Evolutionary conservation across 2,329 filamentous ascomycete genomes (phyloP).

Genomic region (Alternaria alternata): DNA sequence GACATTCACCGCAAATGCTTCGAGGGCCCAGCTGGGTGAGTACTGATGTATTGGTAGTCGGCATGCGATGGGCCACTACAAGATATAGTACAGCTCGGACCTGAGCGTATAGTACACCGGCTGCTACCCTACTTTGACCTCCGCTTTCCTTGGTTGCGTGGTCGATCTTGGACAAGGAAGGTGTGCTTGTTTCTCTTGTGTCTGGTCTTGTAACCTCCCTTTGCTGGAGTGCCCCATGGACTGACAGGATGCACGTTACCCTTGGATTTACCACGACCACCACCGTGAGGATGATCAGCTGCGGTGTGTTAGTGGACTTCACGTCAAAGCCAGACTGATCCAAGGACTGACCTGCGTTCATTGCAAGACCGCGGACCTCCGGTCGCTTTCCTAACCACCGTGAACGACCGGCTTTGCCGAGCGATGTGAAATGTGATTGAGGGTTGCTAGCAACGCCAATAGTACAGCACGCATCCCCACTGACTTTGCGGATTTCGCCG

Average conservation of each 20-base stretch:
- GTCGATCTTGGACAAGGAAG: constrained; percentile 83
- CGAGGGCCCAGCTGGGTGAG: not conserved
- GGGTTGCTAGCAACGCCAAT: constrained; percentile 94
- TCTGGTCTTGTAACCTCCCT: constrained; percentile 91
- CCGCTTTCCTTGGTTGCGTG: constrained; percentile 91
- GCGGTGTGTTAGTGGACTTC: constrained; percentile 25
- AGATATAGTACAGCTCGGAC: constrained; percentile 32
- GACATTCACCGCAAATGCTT: not conserved
- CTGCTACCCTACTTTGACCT: constrained; percentile 49
- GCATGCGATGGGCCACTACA: constrained; percentile 10
- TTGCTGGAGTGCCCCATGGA: constrained; percentile 92
- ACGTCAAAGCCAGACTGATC: not conserved
- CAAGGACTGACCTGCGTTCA: constrained; percentile 79
- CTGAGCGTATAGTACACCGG: constrained; percentile 19
- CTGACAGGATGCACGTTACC: constrained; percentile 94
- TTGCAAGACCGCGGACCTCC: constrained; percentile 95
- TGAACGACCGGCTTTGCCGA: constrained; percentile 94
- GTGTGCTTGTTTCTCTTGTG: constrained; percentile 89
- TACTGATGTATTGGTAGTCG: constrained; percentile 15
- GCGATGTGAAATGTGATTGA: constrained; percentile 85
- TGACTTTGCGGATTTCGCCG: constrained; percentile 88
- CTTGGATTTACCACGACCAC: constrained; percentile 99
- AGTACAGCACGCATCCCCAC: constrained; percentile 91
- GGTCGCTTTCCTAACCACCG: constrained; percentile 94
- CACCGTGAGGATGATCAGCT: constrained; percentile 97